These are phyloP conservation scores for Grosmannia penicillata DNA, from an alignment of 2,329 filamentous ascomycete genomes.

Conservation along the genomic window DNA sequence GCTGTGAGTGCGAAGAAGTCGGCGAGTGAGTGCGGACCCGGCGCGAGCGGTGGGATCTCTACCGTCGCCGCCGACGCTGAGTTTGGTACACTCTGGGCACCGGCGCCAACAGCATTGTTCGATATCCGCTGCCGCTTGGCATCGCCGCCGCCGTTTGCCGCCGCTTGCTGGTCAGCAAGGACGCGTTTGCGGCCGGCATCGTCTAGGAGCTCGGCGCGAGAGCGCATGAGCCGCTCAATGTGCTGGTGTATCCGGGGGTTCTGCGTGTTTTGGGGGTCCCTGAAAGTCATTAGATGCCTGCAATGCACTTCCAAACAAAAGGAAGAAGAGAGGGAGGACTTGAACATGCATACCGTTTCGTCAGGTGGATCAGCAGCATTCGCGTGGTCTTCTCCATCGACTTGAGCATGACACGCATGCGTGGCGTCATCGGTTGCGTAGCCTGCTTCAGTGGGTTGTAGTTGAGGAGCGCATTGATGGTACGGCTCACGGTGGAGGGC, in stretches of 20 bases:
- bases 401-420: conserved; percentile 66
- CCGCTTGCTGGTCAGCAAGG: conserved; percentile 52
- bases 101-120: background rate
- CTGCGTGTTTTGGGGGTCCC: conserved; percentile 67
- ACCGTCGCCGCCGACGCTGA: conserved; percentile 24
- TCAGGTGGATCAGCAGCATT: conserved; percentile 67
- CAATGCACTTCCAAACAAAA: background rate
- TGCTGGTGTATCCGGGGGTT: conserved; percentile 72
- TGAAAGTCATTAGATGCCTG: conserved; percentile 18
- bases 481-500: conserved; percentile 68
- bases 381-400: conserved; percentile 93
- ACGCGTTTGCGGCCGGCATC: conserved; percentile 66
- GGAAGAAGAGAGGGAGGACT: background rate
- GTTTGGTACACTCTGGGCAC: no score
- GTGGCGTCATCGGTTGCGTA: conserved; percentile 58
- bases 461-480: conserved; percentile 69
- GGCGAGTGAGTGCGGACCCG: conserved; percentile 57
- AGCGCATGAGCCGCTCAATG: conserved; percentile 67
- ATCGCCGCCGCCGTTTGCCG: conserved; percentile 61
- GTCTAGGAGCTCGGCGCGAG: conserved; percentile 64
- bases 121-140: conserved; percentile 70
- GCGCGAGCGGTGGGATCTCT: conserved; percentile 54
- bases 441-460: conserved; percentile 85
- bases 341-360: conserved; percentile 49
- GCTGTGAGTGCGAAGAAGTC: conserved; percentile 77